phyloP scores from a whole-genome alignment of 1,284 basidiomycete genomes.

The Ustilago tritici region DNA sequence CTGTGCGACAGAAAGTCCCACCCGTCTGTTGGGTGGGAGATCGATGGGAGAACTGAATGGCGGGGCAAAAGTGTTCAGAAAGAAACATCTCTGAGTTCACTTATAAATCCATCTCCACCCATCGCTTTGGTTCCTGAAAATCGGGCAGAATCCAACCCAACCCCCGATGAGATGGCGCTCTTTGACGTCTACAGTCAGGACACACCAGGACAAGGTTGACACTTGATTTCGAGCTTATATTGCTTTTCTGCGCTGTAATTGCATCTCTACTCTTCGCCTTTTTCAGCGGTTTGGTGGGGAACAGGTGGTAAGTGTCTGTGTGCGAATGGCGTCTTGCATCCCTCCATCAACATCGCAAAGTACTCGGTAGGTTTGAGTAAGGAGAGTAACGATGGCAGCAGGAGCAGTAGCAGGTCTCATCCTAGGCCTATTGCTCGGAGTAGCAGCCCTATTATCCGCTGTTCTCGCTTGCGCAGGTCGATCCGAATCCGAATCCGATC shows the following conservation, averaged over 20 bases:
- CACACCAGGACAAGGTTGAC: background rate
- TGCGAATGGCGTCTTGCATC: conserved; percentile 4
- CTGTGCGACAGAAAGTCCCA: too few relatives aligned
- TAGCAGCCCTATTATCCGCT: conserved; percentile 26
- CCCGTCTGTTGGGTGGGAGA: too few relatives aligned
- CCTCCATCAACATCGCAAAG: background rate
- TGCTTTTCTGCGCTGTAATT: conserved; percentile 3
- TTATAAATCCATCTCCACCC: background rate
- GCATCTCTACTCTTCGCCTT: too few relatives aligned
- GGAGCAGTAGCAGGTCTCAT: conserved; percentile 38
- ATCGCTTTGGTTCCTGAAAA: background rate
- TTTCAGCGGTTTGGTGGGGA: too few relatives aligned
- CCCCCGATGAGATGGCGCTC: background rate
- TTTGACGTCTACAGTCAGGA: conserved; percentile 9
- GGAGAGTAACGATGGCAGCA: conserved; percentile 17
- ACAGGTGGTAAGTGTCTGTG: background rate
- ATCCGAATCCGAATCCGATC: conserved; percentile 22
- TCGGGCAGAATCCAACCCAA: background rate
- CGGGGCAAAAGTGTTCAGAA: too few relatives aligned
- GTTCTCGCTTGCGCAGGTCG: conserved; percentile 29
- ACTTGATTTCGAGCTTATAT: conserved; percentile 24
- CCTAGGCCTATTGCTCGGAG: conserved; percentile 26
- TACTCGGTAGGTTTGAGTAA: too few relatives aligned
- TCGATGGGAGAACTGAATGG: too few relatives aligned
- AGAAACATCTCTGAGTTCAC: too few relatives aligned